A percentile compares a stretch with the other conserved stretches of the same genome.
phyloP scores from a whole-genome alignment of 2,329 filamentous ascomycete species.

The Nigrospora oryzae region DNA sequence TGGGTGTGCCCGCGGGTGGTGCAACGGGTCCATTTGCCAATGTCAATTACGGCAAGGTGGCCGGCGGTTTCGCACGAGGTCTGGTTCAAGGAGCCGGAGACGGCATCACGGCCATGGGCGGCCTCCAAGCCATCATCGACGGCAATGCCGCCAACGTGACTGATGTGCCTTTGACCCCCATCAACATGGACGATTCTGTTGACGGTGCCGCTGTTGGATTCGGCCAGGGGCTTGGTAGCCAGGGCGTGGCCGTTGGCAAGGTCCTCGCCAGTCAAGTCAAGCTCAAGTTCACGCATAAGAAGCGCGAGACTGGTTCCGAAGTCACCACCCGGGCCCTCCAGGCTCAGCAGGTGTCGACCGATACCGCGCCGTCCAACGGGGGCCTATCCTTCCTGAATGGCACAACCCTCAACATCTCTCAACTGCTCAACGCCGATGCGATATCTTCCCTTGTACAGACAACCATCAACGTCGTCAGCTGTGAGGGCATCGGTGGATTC shows the following conservation, averaged over 20 bases:
- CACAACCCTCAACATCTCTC: constrained; percentile 14
- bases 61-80: constrained; percentile 24
- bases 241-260: constrained; percentile 20
- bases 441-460: constrained; percentile 20
- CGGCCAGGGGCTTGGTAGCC: constrained; percentile 23
- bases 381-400: neutral
- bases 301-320: neutral
- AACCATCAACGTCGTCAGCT: constrained; percentile 19
- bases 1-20: neutral
- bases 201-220: constrained; percentile 24
- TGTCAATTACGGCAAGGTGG: constrained; percentile 18
- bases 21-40: constrained; percentile 7
- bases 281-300: neutral
- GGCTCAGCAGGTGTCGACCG: neutral
- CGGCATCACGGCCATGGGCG: constrained; percentile 21
- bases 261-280: constrained; percentile 16
- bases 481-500: constrained; percentile 23
- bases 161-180: constrained; percentile 12
- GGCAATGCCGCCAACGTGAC: constrained; percentile 14
- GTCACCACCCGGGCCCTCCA: neutral
- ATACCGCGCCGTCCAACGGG: neutral
- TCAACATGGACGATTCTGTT: constrained; percentile 24
- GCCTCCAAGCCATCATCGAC: constrained; percentile 19
- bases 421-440: constrained; percentile 16
- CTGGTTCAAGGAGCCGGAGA: constrained; percentile 24